phyloP scores from a whole-genome alignment of 176 grass and related monocot species.

The Raddia guianensis region DNA sequence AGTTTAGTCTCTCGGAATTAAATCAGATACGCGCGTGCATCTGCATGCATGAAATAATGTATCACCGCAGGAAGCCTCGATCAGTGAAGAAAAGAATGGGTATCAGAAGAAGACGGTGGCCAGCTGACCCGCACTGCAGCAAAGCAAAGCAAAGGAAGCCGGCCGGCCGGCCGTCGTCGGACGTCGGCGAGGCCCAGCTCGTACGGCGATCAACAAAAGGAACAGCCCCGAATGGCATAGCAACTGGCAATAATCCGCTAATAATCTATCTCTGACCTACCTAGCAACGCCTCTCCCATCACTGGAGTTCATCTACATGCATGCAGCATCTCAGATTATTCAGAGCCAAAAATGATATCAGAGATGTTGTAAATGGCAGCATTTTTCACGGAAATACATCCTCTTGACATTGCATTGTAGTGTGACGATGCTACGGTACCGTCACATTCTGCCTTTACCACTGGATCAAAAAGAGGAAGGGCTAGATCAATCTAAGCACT shows the following conservation, averaged over 20 bases:
- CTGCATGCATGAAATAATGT: too few species aligned
- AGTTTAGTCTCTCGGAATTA: not conserved
- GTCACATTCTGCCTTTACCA: too few species aligned
- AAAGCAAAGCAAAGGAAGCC: not conserved
- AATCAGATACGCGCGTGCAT: not conserved
- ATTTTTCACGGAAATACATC: too few species aligned
- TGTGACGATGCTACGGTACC: too few species aligned
- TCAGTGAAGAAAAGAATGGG: not conserved
- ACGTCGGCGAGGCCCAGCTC: slow-evolving; percentile 31
- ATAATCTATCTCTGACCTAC: slow-evolving; percentile 2
- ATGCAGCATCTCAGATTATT: not conserved
- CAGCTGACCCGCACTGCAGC: slow-evolving; percentile 41
- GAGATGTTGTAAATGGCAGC: not conserved
- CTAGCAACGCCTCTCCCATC: not conserved
- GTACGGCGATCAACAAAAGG: not conserved
- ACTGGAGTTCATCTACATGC: not conserved
- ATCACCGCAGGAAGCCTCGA: too few species aligned
- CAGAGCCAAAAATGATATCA: not conserved
- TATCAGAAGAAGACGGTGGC: slow-evolving; percentile 2
- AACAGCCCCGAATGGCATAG: not conserved
- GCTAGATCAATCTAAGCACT: too few species aligned
- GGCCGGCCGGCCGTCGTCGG: slow-evolving; percentile 15
- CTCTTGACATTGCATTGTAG: too few species aligned
- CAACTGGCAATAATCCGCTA: not conserved
- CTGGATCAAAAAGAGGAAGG: too few species aligned